A percentile compares a stretch with the other conserved stretches of the same genome.
These are phyloP conservation scores for Chrysosporium queenslandicum DNA, from an alignment of 2,329 filamentous ascomycete genomes.

Conservation along the genomic window DNA sequence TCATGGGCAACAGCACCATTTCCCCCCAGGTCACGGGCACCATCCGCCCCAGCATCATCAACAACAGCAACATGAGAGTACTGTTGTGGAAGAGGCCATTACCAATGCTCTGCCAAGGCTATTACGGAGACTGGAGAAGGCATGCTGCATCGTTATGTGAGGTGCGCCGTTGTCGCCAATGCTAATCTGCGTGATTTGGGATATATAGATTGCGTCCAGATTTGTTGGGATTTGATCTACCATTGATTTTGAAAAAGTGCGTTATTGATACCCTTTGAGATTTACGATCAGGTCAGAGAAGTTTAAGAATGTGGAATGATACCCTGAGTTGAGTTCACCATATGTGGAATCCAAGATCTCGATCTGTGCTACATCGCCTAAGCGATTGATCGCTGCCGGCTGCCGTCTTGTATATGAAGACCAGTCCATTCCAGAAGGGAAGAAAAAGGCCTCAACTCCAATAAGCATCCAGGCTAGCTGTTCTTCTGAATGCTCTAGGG, in stretches of 20 bases:
- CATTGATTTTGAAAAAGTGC: not conserved
- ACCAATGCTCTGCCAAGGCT: conserved; percentile 52
- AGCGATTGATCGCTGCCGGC: not conserved
- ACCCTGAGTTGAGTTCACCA: not conserved
- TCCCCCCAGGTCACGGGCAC: conserved; percentile 30
- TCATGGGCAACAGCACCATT: conserved; percentile 31
- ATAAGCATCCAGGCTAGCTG: not conserved
- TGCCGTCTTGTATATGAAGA: not conserved
- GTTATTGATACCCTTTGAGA: not conserved
- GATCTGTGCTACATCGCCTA: not conserved
- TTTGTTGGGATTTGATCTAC: not conserved
- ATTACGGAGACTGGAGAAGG: conserved; percentile 55
- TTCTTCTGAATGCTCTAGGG: not conserved
- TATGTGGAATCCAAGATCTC: not conserved
- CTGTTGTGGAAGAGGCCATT: conserved; percentile 51
- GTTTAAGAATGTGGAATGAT: not conserved
- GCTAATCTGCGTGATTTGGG: not conserved
- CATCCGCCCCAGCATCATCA: conserved; percentile 28
- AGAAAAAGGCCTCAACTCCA: no score
- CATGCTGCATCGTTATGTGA: conserved; percentile 69
- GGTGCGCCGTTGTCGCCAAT: not conserved
- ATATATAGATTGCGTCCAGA: not conserved
- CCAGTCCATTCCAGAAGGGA: no score
- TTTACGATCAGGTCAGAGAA: not conserved
- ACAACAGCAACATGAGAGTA: conserved; percentile 45